These are phyloP conservation scores for Boletus sp. DNA, from an alignment of 768 basidiomycete species.

Conservation along the genomic window DNA sequence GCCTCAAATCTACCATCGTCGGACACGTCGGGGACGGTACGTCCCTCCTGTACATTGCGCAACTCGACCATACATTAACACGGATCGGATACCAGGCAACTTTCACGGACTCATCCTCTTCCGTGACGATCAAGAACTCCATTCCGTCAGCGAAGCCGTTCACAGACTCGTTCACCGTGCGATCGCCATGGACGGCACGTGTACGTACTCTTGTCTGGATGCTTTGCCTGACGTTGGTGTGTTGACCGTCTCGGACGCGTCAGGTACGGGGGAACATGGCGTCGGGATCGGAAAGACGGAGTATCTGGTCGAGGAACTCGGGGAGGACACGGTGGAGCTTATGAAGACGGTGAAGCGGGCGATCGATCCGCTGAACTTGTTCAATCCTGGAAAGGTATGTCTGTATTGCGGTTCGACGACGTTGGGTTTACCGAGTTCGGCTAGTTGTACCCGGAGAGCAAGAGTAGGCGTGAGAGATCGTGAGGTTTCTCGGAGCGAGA, in stretches of 20 bases:
- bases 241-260: not conserved
- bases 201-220: conserved; percentile 37
- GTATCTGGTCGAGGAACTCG: conserved; percentile 82
- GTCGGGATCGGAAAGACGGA: conserved; percentile 85
- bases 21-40: conserved; percentile 80
- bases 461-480: not conserved
- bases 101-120: conserved; percentile 55
- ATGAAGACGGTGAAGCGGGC: conserved; percentile 84
- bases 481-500: not conserved
- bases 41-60: conserved; percentile 26
- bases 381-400: conserved; percentile 80
- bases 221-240: too few relatives aligned
- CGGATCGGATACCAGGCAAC: conserved; percentile 35
- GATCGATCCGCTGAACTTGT: conserved; percentile 75
- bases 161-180: conserved; percentile 74
- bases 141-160: conserved; percentile 54
- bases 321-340: conserved; percentile 73
- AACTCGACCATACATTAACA: not conserved
- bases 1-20: conserved; percentile 66
- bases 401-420: not conserved
- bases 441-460: conserved; percentile 22
- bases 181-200: conserved; percentile 72
- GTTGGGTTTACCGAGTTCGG: not conserved
- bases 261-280: conserved; percentile 85
- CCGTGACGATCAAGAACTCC: conserved; percentile 55